Percentiles rank a stretch among this genome's conserved stretches.
These are phyloP conservation scores for Exsudoporus floridanus DNA, from an alignment of 1,284 basidiomycete species.

Conservation along the genomic window DNA sequence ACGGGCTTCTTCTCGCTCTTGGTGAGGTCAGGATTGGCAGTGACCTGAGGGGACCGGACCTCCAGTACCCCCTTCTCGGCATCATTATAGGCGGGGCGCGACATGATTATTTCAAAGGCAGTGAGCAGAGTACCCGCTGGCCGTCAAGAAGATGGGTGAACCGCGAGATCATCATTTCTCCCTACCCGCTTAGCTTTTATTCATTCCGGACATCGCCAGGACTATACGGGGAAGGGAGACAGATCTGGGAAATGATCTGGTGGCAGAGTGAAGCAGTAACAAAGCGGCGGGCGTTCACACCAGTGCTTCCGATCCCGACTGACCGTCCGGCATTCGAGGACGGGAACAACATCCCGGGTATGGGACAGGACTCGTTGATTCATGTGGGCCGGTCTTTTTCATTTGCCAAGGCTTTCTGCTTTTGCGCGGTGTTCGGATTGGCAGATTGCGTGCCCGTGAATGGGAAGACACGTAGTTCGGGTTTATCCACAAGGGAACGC, in stretches of 20 bases:
- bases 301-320: slow-evolving; percentile 10
- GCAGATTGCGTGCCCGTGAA: slow-evolving; percentile 1
- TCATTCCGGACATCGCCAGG: not conserved
- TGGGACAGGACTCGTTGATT: slow-evolving; percentile 4
- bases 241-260: slow-evolving; percentile 21
- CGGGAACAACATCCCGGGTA: not conserved
- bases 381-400: slow-evolving; percentile 12
- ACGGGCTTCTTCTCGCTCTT: slow-evolving; percentile 40
- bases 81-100: slow-evolving; percentile 44
- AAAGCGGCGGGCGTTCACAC: slow-evolving; percentile 15
- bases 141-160: slow-evolving; percentile 18
- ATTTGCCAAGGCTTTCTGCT: not conserved
- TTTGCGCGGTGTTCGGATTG: not conserved
- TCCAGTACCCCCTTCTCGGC: slow-evolving; percentile 60
- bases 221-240: slow-evolving; percentile 11
- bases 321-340: slow-evolving; percentile 6
- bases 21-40: slow-evolving; percentile 17
- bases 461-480: not conserved
- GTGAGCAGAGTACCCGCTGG: slow-evolving; percentile 16
- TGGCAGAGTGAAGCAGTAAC: slow-evolving; percentile 3
- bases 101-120: slow-evolving; percentile 33
- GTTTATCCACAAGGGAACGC: slow-evolving; percentile 2
- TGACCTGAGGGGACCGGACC: slow-evolving; percentile 32
- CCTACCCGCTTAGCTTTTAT: slow-evolving; percentile 24
- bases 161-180: not conserved